Evolutionary conservation across 768 basidiomycete genomes (phyloP), one percentile per base, ranked within the genome.

Genomic region (Dioszegia crocea): DNA sequence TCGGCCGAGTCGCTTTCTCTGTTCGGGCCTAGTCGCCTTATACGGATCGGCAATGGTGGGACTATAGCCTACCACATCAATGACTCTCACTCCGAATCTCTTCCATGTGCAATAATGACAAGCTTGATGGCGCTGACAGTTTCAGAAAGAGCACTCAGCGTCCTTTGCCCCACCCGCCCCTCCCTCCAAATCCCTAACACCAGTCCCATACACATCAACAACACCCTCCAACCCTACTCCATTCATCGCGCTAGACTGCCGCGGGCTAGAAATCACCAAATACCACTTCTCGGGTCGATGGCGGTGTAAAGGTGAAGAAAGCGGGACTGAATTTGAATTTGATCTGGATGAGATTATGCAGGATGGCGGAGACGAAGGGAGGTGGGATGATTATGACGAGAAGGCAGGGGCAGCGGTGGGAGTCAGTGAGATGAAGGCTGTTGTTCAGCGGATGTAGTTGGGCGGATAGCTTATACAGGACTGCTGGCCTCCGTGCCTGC

Each of bases 351-450:
- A 68, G 29, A 49, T 57, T 36, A 59, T 51, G 45, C 29, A 27
- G 31, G 29, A 56, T 54, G 57, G 62, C 50, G 64, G 61, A 12
- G 73, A 71, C 44, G 75, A 70, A 31, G 70, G 63, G 19, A 33
- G 76, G 43, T 77, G 74, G 74, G 76, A 77, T 59, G 76, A 77
- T 64, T 77, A 77, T 58, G 76, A 77, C 59, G 76, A 75, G 62
- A 65, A 65, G 44, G 62, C 64, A 30, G 64, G 60, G n/a, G 46
- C 57, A 51, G 58, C 71, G 23, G 71, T 77, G 19, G 67, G 70
- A 3, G 63, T 77, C 1, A 66, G 65, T 45, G 74, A 73, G 50
- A 51, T 75, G 23, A 59, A 72, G 52, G 41, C 59, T 21, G 67
- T 64, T 56, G 63, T 74, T 38, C 57, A 64, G 43, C 55, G 69